Conservation (phyloP, 306 rosid species). For the Cyclanthera cordifolia region DNA sequence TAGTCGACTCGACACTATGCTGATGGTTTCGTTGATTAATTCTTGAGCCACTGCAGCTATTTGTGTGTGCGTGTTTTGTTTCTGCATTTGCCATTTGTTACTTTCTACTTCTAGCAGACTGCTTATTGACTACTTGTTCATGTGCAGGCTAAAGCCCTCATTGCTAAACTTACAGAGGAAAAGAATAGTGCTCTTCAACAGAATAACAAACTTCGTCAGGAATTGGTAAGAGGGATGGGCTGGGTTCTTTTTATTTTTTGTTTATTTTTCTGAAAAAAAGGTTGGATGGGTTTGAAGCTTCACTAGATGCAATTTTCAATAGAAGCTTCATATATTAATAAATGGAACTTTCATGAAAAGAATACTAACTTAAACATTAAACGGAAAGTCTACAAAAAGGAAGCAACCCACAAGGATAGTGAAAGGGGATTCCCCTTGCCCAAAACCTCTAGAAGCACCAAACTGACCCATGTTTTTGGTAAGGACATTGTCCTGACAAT, state of each 20-base stretch:
- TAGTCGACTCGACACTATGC: background rate
- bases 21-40: slow-evolving; percentile 1
- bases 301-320: no score
- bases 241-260: no score
- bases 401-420: no score
- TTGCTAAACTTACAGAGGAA: slow-evolving; percentile 61
- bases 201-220: slow-evolving; percentile 44
- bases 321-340: no score
- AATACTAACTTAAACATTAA: no score
- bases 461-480: no score
- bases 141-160: slow-evolving; percentile 59
- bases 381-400: no score
- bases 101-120: background rate
- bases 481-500: no score
- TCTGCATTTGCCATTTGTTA: background rate
- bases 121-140: background rate
- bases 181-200: slow-evolving; percentile 55
- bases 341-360: no score
- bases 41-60: background rate
- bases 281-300: background rate
- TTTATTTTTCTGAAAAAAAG: no score
- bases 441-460: no score
- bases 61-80: background rate
- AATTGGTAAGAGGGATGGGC: slow-evolving; percentile 55
- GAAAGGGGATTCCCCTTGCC: no score